These are phyloP conservation scores for Biscogniauxia mediterranea DNA, from an alignment of 2,329 filamentous ascomycete species.

Conservation along the genomic window DNA sequence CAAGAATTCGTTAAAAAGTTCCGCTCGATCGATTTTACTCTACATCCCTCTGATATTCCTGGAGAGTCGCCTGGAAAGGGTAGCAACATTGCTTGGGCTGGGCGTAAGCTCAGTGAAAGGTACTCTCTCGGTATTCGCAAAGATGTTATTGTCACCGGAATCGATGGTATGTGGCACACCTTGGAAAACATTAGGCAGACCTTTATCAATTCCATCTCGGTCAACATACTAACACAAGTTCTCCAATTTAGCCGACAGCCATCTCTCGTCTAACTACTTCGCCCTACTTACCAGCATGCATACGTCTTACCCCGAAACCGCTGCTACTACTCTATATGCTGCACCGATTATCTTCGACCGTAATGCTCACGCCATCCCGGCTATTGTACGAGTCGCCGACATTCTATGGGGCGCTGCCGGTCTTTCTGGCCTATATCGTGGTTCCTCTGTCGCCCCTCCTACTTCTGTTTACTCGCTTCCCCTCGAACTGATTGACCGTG, in stretches of 20 bases:
- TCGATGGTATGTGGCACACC: slow-evolving; percentile 59
- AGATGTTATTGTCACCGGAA: slow-evolving; percentile 67
- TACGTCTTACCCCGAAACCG: slow-evolving; percentile 55
- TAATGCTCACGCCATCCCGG: slow-evolving; percentile 66
- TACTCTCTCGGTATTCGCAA: slow-evolving; percentile 53
- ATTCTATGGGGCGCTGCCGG: slow-evolving; percentile 71
- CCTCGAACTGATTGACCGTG: slow-evolving; percentile 63
- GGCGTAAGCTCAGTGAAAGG: slow-evolving; percentile 61
- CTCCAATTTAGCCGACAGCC: slow-evolving; percentile 59
- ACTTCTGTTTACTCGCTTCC: slow-evolving; percentile 73
- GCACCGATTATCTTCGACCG: slow-evolving; percentile 73
- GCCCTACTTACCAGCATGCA: slow-evolving; percentile 63
- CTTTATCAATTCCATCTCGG: slow-evolving; percentile 1
- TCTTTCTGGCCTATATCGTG: slow-evolving; percentile 64
- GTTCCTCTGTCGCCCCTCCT: slow-evolving; percentile 64
- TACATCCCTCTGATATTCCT: slow-evolving; percentile 64
- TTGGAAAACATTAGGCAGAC: slow-evolving; percentile 5
- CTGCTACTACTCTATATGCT: slow-evolving; percentile 62
- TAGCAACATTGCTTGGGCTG: slow-evolving; percentile 72
- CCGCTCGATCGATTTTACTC: slow-evolving; percentile 63
- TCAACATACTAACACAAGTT: slow-evolving; percentile 17
- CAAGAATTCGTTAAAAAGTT: slow-evolving; percentile 64
- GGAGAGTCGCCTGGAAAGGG: slow-evolving; percentile 72
- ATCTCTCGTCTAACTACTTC: slow-evolving; percentile 68
- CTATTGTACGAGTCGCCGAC: slow-evolving; percentile 68